Conservation (phyloP, 1,284 basidiomycete genomes). For the Pisolithus thermaeus region DNA sequence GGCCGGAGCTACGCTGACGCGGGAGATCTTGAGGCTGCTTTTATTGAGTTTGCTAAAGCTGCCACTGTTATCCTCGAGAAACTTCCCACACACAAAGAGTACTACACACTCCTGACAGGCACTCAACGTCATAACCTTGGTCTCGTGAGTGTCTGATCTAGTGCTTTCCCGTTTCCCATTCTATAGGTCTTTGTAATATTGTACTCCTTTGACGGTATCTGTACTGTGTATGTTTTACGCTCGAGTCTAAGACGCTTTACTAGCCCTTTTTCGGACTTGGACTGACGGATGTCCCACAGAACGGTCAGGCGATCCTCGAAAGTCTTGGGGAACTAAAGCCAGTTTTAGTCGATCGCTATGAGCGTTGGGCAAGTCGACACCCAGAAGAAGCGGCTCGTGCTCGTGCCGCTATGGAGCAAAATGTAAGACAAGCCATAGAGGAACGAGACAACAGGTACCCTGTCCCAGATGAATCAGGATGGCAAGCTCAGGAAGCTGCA, state of each 20-base stretch:
- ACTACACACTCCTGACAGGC: slow-evolving; percentile 27
- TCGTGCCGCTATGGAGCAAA: slow-evolving; percentile 16
- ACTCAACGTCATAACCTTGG: slow-evolving; percentile 34
- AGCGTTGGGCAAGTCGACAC: slow-evolving; percentile 39
- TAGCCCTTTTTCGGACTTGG: slow-evolving; percentile 1
- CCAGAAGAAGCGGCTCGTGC: slow-evolving; percentile 25
- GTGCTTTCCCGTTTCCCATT: not conserved
- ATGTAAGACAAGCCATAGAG: slow-evolving; percentile 19
- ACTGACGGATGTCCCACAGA: slow-evolving; percentile 39
- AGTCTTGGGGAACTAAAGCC: slow-evolving; percentile 47
- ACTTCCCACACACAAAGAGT: slow-evolving; percentile 35
- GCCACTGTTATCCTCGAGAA: slow-evolving; percentile 40
- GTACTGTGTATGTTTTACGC: not conserved
- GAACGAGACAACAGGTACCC: slow-evolving; percentile 22
- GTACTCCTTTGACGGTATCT: not conserved
- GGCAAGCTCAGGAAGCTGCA: slow-evolving; percentile 35
- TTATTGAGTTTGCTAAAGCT: slow-evolving; percentile 37
- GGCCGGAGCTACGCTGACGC: slow-evolving; percentile 22
- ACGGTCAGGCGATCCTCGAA: slow-evolving; percentile 62
- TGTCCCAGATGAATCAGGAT: slow-evolving; percentile 33
- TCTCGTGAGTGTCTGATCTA: slow-evolving; percentile 29
- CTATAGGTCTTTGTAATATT: slow-evolving; percentile 3
- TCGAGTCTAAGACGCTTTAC: not conserved
- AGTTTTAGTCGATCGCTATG: slow-evolving; percentile 45
- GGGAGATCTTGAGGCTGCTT: slow-evolving; percentile 29